Conservation (phyloP, 75 land plant species). For the Cunninghamia lanceolata region DNA sequence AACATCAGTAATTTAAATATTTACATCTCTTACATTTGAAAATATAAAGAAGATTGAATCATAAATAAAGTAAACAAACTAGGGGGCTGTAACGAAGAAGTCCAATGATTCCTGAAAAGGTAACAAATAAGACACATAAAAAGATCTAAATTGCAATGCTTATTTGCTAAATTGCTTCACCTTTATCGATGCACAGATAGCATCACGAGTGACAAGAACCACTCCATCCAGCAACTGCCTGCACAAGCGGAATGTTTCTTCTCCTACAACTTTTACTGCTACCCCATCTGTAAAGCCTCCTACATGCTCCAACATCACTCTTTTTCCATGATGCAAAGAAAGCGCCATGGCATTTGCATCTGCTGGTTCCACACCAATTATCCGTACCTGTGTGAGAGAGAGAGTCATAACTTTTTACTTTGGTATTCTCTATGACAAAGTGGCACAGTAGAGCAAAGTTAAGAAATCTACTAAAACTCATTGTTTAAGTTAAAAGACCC, state of each 20-base stretch:
- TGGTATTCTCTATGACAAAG: background rate
- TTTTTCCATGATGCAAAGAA: slow-evolving; percentile 59
- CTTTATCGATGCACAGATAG: slow-evolving; percentile 86
- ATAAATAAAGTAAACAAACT: background rate
- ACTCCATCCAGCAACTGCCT: slow-evolving; percentile 62
- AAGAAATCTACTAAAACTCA: background rate
- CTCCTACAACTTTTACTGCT: slow-evolving; percentile 75
- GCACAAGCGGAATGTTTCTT: slow-evolving; percentile 69
- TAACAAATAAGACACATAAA: background rate
- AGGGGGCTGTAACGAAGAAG: background rate
- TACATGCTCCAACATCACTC: slow-evolving; percentile 56
- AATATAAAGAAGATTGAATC: background rate
- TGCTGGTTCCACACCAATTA: slow-evolving; percentile 77
- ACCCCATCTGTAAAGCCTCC: slow-evolving; percentile 85
- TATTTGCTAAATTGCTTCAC: slow-evolving; percentile 18
- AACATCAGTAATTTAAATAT: background rate
- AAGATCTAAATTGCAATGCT: background rate
- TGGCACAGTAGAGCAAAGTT: background rate
- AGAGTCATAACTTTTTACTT: background rate
- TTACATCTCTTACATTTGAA: background rate
- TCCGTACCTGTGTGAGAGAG: slow-evolving; percentile 46
- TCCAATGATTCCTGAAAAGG: background rate
- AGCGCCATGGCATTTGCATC: slow-evolving; percentile 87
- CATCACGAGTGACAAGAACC: slow-evolving; percentile 75
- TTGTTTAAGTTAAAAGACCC: too few relatives aligned